Evolutionary conservation across 1,284 basidiomycete species (phyloP).

Genomic region (Coniferiporia weirii): DNA sequence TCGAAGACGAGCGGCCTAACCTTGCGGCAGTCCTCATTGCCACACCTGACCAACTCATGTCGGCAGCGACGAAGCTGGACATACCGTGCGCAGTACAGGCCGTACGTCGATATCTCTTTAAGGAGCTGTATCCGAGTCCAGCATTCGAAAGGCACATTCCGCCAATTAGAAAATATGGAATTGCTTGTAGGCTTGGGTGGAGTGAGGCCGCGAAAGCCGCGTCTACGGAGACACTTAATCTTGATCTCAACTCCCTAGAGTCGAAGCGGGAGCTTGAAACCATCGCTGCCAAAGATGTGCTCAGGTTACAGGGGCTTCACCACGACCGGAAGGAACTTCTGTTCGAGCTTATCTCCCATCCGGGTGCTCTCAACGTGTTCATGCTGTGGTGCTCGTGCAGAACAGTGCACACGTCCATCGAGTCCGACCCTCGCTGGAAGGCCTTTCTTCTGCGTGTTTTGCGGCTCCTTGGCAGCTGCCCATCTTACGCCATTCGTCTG

Average conservation of each 20-base stretch:
- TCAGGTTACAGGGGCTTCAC: not conserved
- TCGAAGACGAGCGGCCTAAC: conserved; percentile 27
- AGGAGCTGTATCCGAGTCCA: conserved; percentile 25
- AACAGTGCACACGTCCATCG: not conserved
- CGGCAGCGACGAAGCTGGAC: conserved; percentile 21
- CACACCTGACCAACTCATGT: conserved; percentile 33
- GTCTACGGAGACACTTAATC: conserved; percentile 34
- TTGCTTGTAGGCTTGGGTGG: conserved; percentile 41
- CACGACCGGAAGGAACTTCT: not conserved
- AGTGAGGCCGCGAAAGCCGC: conserved; percentile 34
- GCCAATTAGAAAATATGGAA: conserved; percentile 36
- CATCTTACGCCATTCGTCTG: not conserved
- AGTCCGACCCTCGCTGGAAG: not conserved
- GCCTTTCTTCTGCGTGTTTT: not conserved
- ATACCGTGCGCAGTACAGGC: not conserved
- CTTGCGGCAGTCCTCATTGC: conserved; percentile 21
- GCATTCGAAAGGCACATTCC: conserved; percentile 27
- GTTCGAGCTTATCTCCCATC: not conserved
- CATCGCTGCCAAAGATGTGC: not conserved
- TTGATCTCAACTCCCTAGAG: conserved; percentile 25
- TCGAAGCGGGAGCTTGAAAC: not conserved
- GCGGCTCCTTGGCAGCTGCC: not conserved
- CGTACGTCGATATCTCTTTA: not conserved
- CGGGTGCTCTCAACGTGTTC: not conserved
- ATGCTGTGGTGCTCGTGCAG: not conserved